Evolutionary conservation across 176 grass and related monocot genomes (phyloP), one percentile per base, ranked within the genome.

Genomic region (Dendrocalamus sinicus): DNA sequence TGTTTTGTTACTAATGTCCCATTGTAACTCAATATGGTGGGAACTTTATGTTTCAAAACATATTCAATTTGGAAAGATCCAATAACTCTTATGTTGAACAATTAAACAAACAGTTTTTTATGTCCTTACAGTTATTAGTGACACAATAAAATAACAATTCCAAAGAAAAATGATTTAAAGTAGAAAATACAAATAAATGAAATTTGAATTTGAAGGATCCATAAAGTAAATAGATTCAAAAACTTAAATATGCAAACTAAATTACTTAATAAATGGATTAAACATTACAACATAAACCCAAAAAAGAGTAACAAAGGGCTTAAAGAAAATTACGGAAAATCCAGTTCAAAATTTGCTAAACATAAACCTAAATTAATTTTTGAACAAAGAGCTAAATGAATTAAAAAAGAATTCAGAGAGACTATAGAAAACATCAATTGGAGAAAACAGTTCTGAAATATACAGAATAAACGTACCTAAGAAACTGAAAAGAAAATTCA

Each of bases 41-140:
- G 52, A 71, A 72, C 1, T 44, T 72, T 44, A 82, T 32, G 53
- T 58, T 72, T 71, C 6, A 46, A 45, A 82, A 72, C 8, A 39
- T 68, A 69, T 6, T 30, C 37, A 44, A 71, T 72, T 64, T 59
- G 67, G 39, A 60, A 60, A 72, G 23, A 54, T 66, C 77, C 9
- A 32, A 28, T 3, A 72, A 7, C 30, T 60, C 50, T 59, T 59
- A 5, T 58, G 52, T 58, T 12, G 5, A 76, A 76, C 52, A 40
- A 54, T 20, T 20, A 58, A 45, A 58, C 17, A 59, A 57, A 70
- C 22, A 82, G 51, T 10, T 26, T 45, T 57, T 59, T 70, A 28
- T 51, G 40, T 53, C 72, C 37, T 55, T 62, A 62, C 23, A 58
- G 32, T 44, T 71, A 67, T 40, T 19, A 7, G 47, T 53, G 64